Evolutionary conservation across 371 early-diverging fungal genomes (phyloP), one percentile per base, ranked within the genome.

Genomic region (Fennellomyces sp.): DNA sequence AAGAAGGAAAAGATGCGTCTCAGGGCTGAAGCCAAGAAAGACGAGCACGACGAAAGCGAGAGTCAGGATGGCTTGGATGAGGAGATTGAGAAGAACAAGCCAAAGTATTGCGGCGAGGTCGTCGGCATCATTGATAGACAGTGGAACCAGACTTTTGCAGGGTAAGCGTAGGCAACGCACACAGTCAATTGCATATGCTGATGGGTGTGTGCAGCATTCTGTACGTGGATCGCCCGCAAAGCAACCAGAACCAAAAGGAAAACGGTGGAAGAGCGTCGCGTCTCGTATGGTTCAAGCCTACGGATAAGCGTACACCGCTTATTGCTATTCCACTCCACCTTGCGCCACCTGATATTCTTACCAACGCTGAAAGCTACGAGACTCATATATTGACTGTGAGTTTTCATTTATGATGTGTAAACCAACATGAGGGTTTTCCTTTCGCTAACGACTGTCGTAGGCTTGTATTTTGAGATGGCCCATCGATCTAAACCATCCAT

Each of bases 251-350:
- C 2, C 60, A 63, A 19, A 61, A 59, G 5, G 52, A 49, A 27
- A 68, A 59, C 17, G 17, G 66, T n/a, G 29, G 62, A 64, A 33
- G 39, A 35, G 25, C 54, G 35, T n/a, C 6, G 25, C 42, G 38
- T 7, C 38, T 56, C 6, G 60, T 57, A n/a, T 89, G 87, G 88
- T 88, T 91, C 67, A 80, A 73, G 56, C 89, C 91, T 2, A 74
- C 70, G 13, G 89, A 90, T 64, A 69, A 70, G n/a, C 82, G 87
- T 0, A 63, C 77, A 12, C 92, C 91, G 0, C 58, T 82, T 12
- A 69, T 92, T 52, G 72, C 77, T 4, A 75, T 91, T 21, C 78
- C 82, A 4, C 42, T 69, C 21, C 68, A 68, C 10, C 52, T 80
- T 5, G 86, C 82, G 0, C 80, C 86, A 2, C 19, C 25, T 2